Percentiles rank a stretch among this genome's conserved stretches.
Evolutionary conservation across 2,329 filamentous ascomycete species (phyloP).

Genomic region (Alternaria metachromatica): DNA sequence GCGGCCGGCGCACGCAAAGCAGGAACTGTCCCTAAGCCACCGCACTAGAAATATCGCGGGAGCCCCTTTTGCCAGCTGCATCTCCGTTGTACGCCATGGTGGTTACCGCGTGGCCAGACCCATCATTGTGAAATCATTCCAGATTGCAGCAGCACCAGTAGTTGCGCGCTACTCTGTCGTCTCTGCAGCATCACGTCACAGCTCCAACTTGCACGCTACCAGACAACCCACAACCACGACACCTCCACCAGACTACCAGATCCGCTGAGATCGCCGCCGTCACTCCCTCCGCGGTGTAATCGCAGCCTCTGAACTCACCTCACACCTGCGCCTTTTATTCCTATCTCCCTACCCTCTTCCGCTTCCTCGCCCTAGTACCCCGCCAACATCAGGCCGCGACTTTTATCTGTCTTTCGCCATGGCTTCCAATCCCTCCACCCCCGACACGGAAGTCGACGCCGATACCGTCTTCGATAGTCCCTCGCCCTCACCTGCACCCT

Average conservation of each 20-base stretch:
- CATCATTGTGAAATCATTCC: slow-evolving; percentile 26
- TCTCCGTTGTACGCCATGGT: slow-evolving; percentile 5
- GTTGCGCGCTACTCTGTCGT: slow-evolving; percentile 23
- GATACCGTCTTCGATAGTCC: slow-evolving; percentile 42
- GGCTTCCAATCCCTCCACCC: slow-evolving; percentile 39
- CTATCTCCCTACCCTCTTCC: slow-evolving; percentile 11
- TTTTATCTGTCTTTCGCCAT: slow-evolving; percentile 26
- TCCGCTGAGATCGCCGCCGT: slow-evolving; percentile 21
- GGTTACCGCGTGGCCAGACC: slow-evolving; percentile 4
- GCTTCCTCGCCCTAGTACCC: slow-evolving; percentile 15
- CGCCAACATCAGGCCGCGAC: slow-evolving; percentile 22
- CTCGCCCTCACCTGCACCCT: slow-evolving; percentile 35
- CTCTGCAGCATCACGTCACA: slow-evolving; percentile 19
- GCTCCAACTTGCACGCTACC: slow-evolving; percentile 26
- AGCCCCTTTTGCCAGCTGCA: neutral
- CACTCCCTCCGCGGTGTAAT: slow-evolving; percentile 17
- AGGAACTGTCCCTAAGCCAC: neutral
- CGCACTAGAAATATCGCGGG: neutral
- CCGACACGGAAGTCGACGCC: slow-evolving; percentile 41
- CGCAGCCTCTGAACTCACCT: slow-evolving; percentile 18
- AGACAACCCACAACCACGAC: slow-evolving; percentile 22
- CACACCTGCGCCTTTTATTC: slow-evolving; percentile 11
- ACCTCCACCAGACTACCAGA: slow-evolving; percentile 20
- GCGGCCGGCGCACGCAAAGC: slow-evolving; percentile 11
- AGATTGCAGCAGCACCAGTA: slow-evolving; percentile 1